Evolutionary conservation across 257 asterid genomes (phyloP).

Genomic region (Eucommia ulmoides): DNA sequence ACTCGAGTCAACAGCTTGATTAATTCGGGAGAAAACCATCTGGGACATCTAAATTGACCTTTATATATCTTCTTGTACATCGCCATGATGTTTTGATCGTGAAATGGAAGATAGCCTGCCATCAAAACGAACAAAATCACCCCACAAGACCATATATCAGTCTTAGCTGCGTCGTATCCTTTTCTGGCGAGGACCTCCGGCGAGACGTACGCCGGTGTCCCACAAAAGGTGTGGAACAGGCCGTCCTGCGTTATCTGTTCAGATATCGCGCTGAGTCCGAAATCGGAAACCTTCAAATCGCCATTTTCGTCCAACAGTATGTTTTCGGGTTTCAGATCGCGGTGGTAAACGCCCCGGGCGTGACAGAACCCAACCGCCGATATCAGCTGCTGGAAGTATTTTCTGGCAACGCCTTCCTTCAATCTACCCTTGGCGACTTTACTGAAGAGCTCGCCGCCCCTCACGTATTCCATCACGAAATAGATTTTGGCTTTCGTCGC

Average conservation of each 20-base stretch:
- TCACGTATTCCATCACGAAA: conserved; percentile 86
- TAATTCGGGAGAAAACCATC: conserved; percentile 82
- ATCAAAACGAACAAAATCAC: conserved; percentile 77
- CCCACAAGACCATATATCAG: conserved; percentile 94
- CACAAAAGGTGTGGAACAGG: conserved; percentile 80
- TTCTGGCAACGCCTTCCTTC: conserved; percentile 70
- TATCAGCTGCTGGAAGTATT: conserved; percentile 69
- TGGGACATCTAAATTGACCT: conserved; percentile 87
- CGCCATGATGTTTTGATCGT: conserved; percentile 76
- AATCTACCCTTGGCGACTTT: conserved; percentile 91
- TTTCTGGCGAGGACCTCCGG: conserved; percentile 84
- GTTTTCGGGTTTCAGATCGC: conserved; percentile 86
- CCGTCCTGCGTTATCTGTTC: conserved; percentile 93
- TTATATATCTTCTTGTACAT: conserved; percentile 90
- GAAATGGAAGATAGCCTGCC: conserved; percentile 90
- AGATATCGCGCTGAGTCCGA: conserved; percentile 77
- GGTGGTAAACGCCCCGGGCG: conserved; percentile 86
- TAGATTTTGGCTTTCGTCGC: conserved; percentile 76
- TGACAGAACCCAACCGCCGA: conserved; percentile 91
- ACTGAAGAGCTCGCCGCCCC: conserved; percentile 82
- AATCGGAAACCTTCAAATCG: conserved; percentile 79
- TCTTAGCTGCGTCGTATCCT: conserved; percentile 88
- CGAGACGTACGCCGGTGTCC: conserved; percentile 93
- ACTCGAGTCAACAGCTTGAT: conserved; percentile 31
- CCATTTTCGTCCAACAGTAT: conserved; percentile 76